phyloP scores from a whole-genome alignment of 768 basidiomycete genomes.

The Suillus ampliporus region DNA sequence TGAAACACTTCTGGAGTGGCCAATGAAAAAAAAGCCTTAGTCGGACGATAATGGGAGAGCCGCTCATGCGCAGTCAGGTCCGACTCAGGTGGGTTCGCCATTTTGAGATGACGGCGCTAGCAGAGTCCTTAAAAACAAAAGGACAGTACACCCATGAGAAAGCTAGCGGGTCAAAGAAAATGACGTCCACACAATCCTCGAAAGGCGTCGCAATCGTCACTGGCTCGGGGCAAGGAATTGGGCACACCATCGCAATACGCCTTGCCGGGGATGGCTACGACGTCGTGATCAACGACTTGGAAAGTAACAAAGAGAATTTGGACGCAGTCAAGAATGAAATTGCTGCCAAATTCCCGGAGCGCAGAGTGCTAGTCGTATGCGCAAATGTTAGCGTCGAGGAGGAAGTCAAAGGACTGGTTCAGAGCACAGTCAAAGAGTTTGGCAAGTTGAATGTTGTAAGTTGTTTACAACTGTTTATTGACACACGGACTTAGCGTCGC shows the following conservation, averaged over 20 bases:
- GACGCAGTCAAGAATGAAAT: constrained; percentile 24
- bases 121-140: not conserved
- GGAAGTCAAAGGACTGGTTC: constrained; percentile 38
- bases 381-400: constrained; percentile 37
- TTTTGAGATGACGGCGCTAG: not conserved
- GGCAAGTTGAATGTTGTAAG: constrained; percentile 43
- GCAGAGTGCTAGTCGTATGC: constrained; percentile 14
- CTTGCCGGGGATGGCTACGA: constrained; percentile 44
- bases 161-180: too few species aligned
- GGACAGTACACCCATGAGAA: not conserved
- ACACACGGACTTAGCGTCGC: too few species aligned
- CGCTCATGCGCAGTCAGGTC: not conserved
- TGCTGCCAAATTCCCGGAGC: constrained; percentile 10
- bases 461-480: constrained; percentile 6
- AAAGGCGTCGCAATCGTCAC: constrained; percentile 40
- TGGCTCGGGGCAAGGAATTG: constrained; percentile 39
- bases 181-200: constrained; percentile 6
- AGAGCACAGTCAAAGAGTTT: constrained; percentile 26
- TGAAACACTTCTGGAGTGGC: too few species aligned
- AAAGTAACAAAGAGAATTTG: constrained; percentile 22
- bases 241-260: constrained; percentile 39
- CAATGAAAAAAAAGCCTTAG: not conserved
- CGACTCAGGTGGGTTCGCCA: too few species aligned
- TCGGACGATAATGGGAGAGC: too few species aligned
- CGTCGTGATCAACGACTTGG: constrained; percentile 41